Percentiles rank a stretch among this genome's conserved stretches.
Conservation (phyloP, 352 stramenopile species). For the Phytophthora kernoviae region DNA sequence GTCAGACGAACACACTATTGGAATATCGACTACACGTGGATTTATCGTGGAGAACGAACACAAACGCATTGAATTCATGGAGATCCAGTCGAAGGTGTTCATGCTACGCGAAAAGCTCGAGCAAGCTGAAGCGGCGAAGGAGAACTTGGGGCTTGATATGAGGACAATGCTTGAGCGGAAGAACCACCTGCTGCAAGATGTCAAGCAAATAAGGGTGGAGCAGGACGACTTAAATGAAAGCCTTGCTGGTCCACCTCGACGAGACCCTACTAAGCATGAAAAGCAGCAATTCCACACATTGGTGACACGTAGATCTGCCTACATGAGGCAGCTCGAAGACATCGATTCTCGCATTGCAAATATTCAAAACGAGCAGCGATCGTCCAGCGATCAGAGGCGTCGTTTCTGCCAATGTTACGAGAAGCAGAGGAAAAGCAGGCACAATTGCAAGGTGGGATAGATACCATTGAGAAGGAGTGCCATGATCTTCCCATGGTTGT, state of each 20-base stretch:
- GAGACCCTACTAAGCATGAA: constrained; percentile 64
- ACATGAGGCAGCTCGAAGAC: constrained; percentile 57
- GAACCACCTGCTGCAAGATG: constrained; percentile 45
- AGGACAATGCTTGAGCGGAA: constrained; percentile 57
- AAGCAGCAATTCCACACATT: constrained; percentile 68
- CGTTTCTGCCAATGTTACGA: constrained; percentile 43
- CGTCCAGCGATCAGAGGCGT: constrained; percentile 38
- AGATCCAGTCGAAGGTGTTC: constrained; percentile 54
- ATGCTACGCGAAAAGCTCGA: constrained; percentile 63
- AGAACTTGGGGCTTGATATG: constrained; percentile 44
- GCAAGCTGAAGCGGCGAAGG: constrained; percentile 45
- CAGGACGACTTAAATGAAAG: constrained; percentile 50
- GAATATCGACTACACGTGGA: constrained; percentile 40
- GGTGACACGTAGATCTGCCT: constrained; percentile 42
- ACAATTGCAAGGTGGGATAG: constrained; percentile 32
- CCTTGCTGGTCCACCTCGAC: constrained; percentile 62
- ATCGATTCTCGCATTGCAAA: constrained; percentile 47
- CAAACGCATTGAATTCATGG: constrained; percentile 51
- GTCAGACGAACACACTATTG: constrained; percentile 58
- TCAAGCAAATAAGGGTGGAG: constrained; percentile 52
- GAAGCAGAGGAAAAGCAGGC: constrained; percentile 28
- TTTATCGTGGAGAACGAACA: constrained; percentile 60
- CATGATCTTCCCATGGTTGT: constrained; percentile 64
- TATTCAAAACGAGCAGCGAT: constrained; percentile 55
- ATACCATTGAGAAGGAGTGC: constrained; percentile 30